Percentiles rank a stretch among this genome's conserved stretches.
phyloP scores from a whole-genome alignment of 495 filamentous ascomycete genomes.

The Chlorociboria aeruginascens region DNA sequence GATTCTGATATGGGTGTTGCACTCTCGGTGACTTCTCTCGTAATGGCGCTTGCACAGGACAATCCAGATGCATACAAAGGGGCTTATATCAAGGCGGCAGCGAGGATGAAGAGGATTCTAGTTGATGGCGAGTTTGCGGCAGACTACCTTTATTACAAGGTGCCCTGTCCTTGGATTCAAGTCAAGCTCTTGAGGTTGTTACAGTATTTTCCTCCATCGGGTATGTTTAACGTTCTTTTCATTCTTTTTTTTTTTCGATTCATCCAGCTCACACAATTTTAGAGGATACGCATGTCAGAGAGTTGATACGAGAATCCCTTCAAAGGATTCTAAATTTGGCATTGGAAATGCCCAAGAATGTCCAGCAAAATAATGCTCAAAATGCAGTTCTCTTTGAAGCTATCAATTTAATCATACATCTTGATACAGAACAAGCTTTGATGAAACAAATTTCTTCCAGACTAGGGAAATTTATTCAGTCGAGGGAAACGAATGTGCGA shows the following conservation, averaged over 20 bases:
- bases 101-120: conserved; percentile 74
- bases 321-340: conserved; percentile 83
- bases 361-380: conserved; percentile 98
- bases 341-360: conserved; percentile 91
- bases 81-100: conserved; percentile 85
- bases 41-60: conserved; percentile 93
- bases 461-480: conserved; percentile 92
- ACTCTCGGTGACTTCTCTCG: conserved; percentile 86
- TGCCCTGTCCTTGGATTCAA: conserved; percentile 97
- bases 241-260: not conserved
- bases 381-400: conserved; percentile 98
- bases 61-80: conserved; percentile 88
- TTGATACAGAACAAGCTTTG: conserved; percentile 90
- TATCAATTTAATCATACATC: conserved; percentile 95
- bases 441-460: conserved; percentile 96
- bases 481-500: conserved; percentile 92
- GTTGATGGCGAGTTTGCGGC: conserved; percentile 76
- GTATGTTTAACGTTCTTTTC: conserved; percentile 34
- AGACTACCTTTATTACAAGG: conserved; percentile 97
- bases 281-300: conserved; percentile 88
- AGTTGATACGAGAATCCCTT: conserved; percentile 84
- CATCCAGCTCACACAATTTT: not conserved
- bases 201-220: conserved; percentile 93
- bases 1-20: conserved; percentile 91
- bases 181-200: conserved; percentile 83